These are phyloP conservation scores for Trichoderma breve DNA, from an alignment of 2,329 filamentous ascomycete species.

Conservation along the genomic window DNA sequence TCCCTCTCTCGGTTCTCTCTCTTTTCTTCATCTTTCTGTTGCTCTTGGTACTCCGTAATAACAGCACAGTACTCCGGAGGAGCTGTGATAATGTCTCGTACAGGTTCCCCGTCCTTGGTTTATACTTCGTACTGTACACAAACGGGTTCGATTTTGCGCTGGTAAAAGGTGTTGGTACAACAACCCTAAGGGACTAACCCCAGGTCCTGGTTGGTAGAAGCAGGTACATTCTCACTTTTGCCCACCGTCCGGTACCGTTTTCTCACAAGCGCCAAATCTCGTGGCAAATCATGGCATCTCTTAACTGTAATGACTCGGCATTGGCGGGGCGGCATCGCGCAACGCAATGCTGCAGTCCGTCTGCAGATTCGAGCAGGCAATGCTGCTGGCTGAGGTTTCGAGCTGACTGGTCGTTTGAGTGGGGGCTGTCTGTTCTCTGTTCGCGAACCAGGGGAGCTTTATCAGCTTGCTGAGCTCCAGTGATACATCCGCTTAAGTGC, in stretches of 20 bases:
- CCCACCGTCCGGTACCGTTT: neutral
- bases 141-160: neutral
- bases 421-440: neutral
- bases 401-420: conserved; percentile 8
- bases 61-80: neutral
- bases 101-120: neutral
- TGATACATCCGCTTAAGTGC: neutral
- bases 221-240: conserved; percentile 1
- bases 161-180: neutral
- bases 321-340: conserved; percentile 15
- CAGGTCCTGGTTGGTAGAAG: neutral
- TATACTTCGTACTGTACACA: neutral
- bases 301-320: conserved; percentile 20
- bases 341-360: conserved; percentile 8
- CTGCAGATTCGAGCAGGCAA: conserved; percentile 5
- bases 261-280: conserved; percentile 11
- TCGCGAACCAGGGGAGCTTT: conserved; percentile 13
- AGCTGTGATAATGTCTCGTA: neutral
- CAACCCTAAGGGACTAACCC: neutral
- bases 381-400: conserved; percentile 4
- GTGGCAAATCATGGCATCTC: conserved; percentile 20
- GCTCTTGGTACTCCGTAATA: neutral
- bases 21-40: neutral
- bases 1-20: neutral
- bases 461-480: conserved; percentile 18